Percentiles rank a stretch among this genome's conserved stretches.
Conservation (phyloP, 163 green algal genomes). For the Scenedesmus sp. region DNA sequence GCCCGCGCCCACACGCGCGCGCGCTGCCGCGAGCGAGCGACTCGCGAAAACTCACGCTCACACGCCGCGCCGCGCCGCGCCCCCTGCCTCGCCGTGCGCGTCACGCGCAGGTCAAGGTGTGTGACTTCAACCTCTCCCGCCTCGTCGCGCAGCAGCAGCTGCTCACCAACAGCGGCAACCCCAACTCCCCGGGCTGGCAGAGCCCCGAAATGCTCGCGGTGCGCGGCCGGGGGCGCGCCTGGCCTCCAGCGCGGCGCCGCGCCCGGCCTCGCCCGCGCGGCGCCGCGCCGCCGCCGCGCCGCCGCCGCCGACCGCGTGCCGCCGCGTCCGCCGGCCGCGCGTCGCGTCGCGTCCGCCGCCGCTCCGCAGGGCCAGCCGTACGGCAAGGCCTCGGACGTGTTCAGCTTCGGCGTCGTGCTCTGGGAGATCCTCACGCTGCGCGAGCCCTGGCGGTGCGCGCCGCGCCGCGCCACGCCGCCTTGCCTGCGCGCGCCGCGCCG, state of each 20-base stretch:
- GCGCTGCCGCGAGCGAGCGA: too few relatives aligned
- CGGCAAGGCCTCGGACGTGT: constrained; percentile 43
- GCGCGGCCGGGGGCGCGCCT: too few relatives aligned
- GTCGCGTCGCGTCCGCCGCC: too few relatives aligned
- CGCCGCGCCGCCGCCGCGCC: constrained; percentile 54
- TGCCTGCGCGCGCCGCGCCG: not conserved
- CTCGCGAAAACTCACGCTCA: too few relatives aligned
- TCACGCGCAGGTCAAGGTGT: constrained; percentile 56
- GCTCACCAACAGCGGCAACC: constrained; percentile 50
- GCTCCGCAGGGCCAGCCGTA: constrained; percentile 52
- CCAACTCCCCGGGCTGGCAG: constrained; percentile 41
- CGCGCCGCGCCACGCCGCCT: not conserved
- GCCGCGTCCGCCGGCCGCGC: too few relatives aligned
- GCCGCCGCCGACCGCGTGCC: too few relatives aligned
- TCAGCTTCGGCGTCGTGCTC: constrained; percentile 44
- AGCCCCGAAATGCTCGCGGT: constrained; percentile 38
- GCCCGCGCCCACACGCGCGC: too few relatives aligned
- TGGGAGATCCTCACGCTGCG: not conserved
- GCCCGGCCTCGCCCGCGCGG: constrained; percentile 55
- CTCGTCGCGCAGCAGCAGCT: constrained; percentile 39
- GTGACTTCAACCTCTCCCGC: constrained; percentile 73
- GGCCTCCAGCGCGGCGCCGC: too few relatives aligned
- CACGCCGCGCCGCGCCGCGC: too few relatives aligned
- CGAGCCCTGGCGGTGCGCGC: not conserved
- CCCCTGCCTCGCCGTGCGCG: too few relatives aligned